Base-by-base conservation (phyloP, 1,139 yeast genomes). In the Protomyces inouyei region DNA sequence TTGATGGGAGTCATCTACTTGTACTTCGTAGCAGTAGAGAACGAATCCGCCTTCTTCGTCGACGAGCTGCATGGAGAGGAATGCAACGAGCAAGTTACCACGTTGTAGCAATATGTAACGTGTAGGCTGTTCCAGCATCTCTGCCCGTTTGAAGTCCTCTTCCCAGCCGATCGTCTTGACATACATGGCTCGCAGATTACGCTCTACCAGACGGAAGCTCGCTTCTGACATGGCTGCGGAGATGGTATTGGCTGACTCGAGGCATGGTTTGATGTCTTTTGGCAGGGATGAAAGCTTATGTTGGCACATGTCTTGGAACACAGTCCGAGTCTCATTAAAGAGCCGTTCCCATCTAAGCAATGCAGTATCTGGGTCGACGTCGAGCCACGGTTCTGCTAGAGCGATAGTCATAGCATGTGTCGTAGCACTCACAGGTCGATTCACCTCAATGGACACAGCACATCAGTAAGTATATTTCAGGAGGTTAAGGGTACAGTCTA, bases 1-100 rank as follows among this genome's bases (percentile, higher is more conserved):
- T 3, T 64, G 67, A 8, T 61, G 36, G 6, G 32, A 14, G 14
- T 21, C 25, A 14, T 57, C 37, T 18, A 69, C 53, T 18, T 69
- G 71, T 10, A 69, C 52, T 55, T 69, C 71, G 61, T 68, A 69
- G 60, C 67, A 64, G 36, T 28, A 52, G 35, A 52, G 14, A 10
- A n/a, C 32, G 12, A 48, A 8, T n/a, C 10, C 35, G 23, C 23
- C 25, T 12, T n/a, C 21, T 21, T 28, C 25, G 21, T 36, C 16
- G 10, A 28, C 3, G n/a, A 9, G 25, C 35, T 48, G 46, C 51
- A 64, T 63, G 68, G 68, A 61, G 68, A 69, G 48, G 65, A 37
- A 21, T 67, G 71, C n/a, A 46, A 52, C 46, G 65, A 65, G 25
- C 23, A 67, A 25, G 57, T 60, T 36, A 68, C 71, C 40, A 43